Conservation (phyloP, 192 early-diverging fungal genomes). For the Spinellus fusiger region DNA sequence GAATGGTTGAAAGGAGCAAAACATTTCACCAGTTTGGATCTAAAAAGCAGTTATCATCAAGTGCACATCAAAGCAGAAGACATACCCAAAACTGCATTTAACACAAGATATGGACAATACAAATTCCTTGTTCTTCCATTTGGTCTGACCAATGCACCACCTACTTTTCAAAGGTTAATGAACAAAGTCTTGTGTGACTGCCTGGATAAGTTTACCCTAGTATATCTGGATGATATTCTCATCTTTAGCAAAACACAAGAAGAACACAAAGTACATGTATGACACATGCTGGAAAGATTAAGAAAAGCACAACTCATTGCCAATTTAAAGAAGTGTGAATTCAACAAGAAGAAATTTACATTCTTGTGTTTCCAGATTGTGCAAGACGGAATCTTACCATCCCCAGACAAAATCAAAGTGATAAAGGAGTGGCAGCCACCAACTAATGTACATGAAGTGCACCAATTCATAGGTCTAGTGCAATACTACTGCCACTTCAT, state of each 20-base stretch:
- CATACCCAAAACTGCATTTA: conserved; percentile 34
- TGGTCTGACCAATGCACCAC: conserved; percentile 20
- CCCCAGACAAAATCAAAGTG: conserved; percentile 12
- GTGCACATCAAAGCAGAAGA: conserved; percentile 31
- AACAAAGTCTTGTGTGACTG: not conserved
- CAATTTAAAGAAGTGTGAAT: conserved; percentile 10
- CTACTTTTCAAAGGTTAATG: conserved; percentile 16
- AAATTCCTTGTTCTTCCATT: conserved; percentile 20
- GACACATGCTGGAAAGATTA: conserved; percentile 8
- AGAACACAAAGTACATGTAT: conserved; percentile 27
- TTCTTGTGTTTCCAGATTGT: conserved; percentile 24
- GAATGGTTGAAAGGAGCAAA: conserved; percentile 17
- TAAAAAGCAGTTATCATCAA: conserved; percentile 37
- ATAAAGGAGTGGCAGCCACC: conserved; percentile 17
- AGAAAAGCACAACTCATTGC: conserved; percentile 4
- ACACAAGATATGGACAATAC: conserved; percentile 6
- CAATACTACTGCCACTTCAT: conserved; percentile 24
- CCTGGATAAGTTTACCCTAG: conserved; percentile 15
- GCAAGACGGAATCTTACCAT: conserved; percentile 11
- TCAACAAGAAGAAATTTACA: conserved; percentile 1
- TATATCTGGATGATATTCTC: conserved; percentile 43
- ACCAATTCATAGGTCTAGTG: conserved; percentile 10
- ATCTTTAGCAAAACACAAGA: conserved; percentile 27
- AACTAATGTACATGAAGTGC: conserved; percentile 5
- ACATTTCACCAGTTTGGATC: conserved; percentile 41